These are phyloP conservation scores for Hibiscus mutabilis DNA, from an alignment of 345 rosid genomes.

Conservation along the genomic window DNA sequence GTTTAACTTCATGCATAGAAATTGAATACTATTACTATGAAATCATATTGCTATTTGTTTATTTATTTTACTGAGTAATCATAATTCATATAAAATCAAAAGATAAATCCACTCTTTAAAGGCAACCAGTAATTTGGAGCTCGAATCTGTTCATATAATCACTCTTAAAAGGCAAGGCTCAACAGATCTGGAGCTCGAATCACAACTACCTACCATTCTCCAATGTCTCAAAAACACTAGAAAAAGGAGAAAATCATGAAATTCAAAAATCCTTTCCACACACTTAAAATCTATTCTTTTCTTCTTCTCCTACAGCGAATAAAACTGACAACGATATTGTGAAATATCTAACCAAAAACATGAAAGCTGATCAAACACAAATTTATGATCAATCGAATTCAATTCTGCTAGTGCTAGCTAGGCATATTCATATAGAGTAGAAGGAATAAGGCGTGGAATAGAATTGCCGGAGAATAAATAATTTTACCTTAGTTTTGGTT, in stretches of 20 bases:
- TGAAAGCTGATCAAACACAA: neutral
- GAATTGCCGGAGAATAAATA: neutral
- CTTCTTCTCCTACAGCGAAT: neutral
- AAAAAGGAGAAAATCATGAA: neutral
- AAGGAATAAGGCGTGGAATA: neutral
- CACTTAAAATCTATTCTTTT: neutral
- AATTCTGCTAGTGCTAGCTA: neutral
- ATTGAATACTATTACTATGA: neutral
- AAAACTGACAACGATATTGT: neutral
- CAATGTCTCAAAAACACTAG: neutral
- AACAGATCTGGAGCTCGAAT: neutral
- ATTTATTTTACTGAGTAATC: neutral
- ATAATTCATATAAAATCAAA: neutral
- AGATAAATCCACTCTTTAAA: too few relatives aligned
- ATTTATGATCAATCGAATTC: neutral
- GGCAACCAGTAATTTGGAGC: neutral
- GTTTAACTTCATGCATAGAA: neutral
- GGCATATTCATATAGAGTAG: too few relatives aligned
- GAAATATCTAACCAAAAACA: neutral
- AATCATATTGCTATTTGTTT: neutral
- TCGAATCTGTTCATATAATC: neutral
- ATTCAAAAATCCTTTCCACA: neutral
- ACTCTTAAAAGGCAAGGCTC: neutral
- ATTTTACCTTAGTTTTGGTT: slow-evolving; percentile 80
- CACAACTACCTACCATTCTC: too few relatives aligned